Evolutionary conservation across 352 stramenopile genomes (phyloP).

Genomic region (Pythium folliculosum): DNA sequence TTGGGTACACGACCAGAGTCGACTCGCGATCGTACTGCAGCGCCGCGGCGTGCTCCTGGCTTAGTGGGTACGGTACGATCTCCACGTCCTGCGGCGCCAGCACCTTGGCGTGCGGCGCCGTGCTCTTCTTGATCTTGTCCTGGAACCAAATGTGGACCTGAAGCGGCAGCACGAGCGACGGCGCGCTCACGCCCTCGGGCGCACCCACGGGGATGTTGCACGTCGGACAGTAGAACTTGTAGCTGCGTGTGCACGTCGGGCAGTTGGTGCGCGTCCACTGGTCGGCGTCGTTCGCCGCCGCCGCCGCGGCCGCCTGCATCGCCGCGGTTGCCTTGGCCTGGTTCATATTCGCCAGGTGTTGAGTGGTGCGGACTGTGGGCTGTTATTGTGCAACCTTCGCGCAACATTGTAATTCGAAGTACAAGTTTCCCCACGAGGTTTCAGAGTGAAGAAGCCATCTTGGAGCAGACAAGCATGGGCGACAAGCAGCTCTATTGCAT

Average conservation of each 20-base stretch:
- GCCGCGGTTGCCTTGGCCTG: slow-evolving; percentile 11
- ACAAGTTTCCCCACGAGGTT: not conserved
- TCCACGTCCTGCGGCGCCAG: slow-evolving; percentile 68
- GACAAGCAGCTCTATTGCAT: slow-evolving; percentile 86
- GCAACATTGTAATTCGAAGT: slow-evolving; percentile 31
- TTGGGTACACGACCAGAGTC: slow-evolving; percentile 82
- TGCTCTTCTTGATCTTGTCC: slow-evolving; percentile 90
- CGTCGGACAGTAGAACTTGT: slow-evolving; percentile 86
- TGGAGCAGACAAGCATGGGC: slow-evolving; percentile 5
- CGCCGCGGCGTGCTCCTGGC: slow-evolving; percentile 21
- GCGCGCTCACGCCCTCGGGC: slow-evolving; percentile 49
- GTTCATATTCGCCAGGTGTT: slow-evolving; percentile 10
- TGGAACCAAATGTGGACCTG: slow-evolving; percentile 86
- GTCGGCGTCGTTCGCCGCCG: slow-evolving; percentile 13
- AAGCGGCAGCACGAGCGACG: slow-evolving; percentile 63
- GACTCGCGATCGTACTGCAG: slow-evolving; percentile 61
- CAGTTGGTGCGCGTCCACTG: slow-evolving; percentile 62
- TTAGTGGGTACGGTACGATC: slow-evolving; percentile 65
- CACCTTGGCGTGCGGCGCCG: slow-evolving; percentile 82
- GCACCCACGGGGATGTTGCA: slow-evolving; percentile 70
- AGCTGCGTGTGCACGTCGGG: slow-evolving; percentile 70
- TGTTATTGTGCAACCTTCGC: slow-evolving; percentile 32
- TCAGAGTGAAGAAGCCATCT: not conserved
- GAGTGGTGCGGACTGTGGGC: not conserved
- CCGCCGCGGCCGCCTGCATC: slow-evolving; percentile 3